Evolutionary conservation across 2,329 filamentous ascomycete species (phyloP), one percentile per base, ranked within the genome.

Genomic region (Xylariales sp.): DNA sequence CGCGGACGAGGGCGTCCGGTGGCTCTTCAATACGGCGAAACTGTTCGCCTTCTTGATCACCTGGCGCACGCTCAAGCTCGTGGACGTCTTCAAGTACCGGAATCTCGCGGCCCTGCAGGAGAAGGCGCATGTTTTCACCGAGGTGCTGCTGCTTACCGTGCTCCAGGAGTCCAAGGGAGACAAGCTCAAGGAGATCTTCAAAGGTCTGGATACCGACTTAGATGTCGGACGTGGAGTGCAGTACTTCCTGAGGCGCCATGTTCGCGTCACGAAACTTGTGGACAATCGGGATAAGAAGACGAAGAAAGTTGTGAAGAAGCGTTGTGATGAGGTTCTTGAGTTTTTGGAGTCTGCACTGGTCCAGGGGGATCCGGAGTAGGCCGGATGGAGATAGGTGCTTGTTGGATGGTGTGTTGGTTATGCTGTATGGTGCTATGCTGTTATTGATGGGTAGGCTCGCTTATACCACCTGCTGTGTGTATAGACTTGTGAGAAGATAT

Each of bases 51-150:
- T 80, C 45, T 77, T 89, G 23, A 79, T 89, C 32, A 79, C 80
- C 0, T 81, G 82, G 54, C 81, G 83, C 1, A 80, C 79, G 16
- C 74, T 88, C 50, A 78, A 79, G 4, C 78, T 89, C 16, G 64
- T 62, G 23, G 79, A 79, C 12, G 75, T 89, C 7, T 80, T 91
- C 50, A 90, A 92, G 80, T 89, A 89, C 16, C 85, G 98, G 52
- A 94, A 96, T 71, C 88, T 97, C 61, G 87, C 89, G 0, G 93
- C 92, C 72, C 80, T 97, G 58, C 92, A 93, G 76, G 82, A 88
- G 7, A 94, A 91, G 80, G 93, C 93, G 0, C 89, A 87, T 64
- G 87, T 88, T 30, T 96, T 98, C 76, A 84, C 94, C 53, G 93
- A 97, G 78, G 83, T 96, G 7, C 81, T 97, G 72, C 83, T 98